Base-by-base conservation (phyloP, 2,329 filamentous ascomycete species). In the Myrmaecium sp. region DNA sequence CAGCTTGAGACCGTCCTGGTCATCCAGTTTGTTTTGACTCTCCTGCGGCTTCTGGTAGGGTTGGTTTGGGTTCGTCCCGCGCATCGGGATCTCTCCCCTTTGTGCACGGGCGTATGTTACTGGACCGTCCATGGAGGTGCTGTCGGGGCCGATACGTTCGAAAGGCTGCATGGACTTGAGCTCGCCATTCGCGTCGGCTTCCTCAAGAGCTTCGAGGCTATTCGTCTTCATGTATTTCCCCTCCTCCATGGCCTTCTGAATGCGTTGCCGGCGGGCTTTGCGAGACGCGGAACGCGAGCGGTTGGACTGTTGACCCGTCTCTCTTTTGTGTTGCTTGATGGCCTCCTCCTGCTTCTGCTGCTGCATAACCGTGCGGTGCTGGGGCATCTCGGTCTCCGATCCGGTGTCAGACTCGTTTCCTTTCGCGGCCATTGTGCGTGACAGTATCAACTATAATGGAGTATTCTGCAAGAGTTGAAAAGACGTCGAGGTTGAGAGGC, bases 1-100 rank as follows among this genome's bases (percentile, higher is more conserved):
- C 44, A 84, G 52, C 47, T 73, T 73, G 44, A 82, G 51, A 20
- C 77, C 75, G 41, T 82, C 74, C 32, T 66, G 55, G 26, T 68
- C 61, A 25, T 62, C 58, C 28, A 62, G 36, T 5, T 41, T 38
- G 28, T 51, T 57, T 43, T 26, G 53, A 59, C 42, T 62, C 58
- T 40, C 51, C 44, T 38, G 37, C 39, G 52, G 42, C 43, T 47
- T 43, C 17, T 40, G 49, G 33, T 60, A 56, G 5, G 58, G 54
- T 38, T 65, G 57, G 27, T 62, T 55, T 6, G 61, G 61, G 35
- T 65, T 57, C 18, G 56, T 55, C 9, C 58, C 57, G 26, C 63
- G 49, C 47, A 65, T 54, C 4, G 64, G 63, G 30, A 67, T 65
- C 42, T 67, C 63, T 15, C 62, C 63, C 33, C 64, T 45, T 52